These are phyloP conservation scores for Cenchrus americanus DNA, from an alignment of 176 grass and related monocot species.

Conservation along the genomic window DNA sequence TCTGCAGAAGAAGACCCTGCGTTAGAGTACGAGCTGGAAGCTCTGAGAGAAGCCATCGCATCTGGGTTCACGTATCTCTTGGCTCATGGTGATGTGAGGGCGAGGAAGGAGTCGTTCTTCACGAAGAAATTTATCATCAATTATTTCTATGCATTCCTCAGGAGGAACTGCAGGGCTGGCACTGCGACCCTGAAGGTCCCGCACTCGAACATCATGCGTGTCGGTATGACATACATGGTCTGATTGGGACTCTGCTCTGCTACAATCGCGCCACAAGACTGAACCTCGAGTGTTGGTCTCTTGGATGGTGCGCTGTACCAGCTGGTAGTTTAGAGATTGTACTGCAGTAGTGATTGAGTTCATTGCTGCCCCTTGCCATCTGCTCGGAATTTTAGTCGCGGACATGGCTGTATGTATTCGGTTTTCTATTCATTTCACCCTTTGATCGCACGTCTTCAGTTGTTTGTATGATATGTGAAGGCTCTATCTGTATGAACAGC, in stretches of 20 bases:
- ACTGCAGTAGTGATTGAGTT: slow-evolving; percentile 28
- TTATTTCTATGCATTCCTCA: slow-evolving; percentile 94
- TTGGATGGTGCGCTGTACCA: slow-evolving; percentile 29
- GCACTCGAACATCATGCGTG: slow-evolving; percentile 91
- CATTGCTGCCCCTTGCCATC: slow-evolving; percentile 39
- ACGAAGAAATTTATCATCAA: slow-evolving; percentile 93
- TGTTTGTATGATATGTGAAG: slow-evolving; percentile 13
- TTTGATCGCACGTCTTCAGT: neutral
- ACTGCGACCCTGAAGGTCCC: slow-evolving; percentile 87
- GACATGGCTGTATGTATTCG: slow-evolving; percentile 33
- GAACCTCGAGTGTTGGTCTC: neutral
- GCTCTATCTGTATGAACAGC: slow-evolving; percentile 16
- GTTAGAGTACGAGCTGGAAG: slow-evolving; percentile 85
- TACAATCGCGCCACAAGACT: slow-evolving; percentile 7
- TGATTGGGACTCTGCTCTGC: slow-evolving; percentile 42
- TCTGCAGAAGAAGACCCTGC: slow-evolving; percentile 72
- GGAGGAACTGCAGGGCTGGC: slow-evolving; percentile 93
- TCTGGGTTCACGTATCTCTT: slow-evolving; percentile 96
- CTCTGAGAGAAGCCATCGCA: slow-evolving; percentile 81
- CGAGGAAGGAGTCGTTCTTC: slow-evolving; percentile 91
- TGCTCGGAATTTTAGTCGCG: slow-evolving; percentile 47
- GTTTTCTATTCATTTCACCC: neutral
- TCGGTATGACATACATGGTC: slow-evolving; percentile 96
- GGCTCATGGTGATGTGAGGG: slow-evolving; percentile 81
- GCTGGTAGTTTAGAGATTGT: slow-evolving; percentile 45